Evolutionary conservation across 257 asterid species (phyloP), one percentile per base, ranked within the genome.

Genomic region (Handroanthus guayacan): DNA sequence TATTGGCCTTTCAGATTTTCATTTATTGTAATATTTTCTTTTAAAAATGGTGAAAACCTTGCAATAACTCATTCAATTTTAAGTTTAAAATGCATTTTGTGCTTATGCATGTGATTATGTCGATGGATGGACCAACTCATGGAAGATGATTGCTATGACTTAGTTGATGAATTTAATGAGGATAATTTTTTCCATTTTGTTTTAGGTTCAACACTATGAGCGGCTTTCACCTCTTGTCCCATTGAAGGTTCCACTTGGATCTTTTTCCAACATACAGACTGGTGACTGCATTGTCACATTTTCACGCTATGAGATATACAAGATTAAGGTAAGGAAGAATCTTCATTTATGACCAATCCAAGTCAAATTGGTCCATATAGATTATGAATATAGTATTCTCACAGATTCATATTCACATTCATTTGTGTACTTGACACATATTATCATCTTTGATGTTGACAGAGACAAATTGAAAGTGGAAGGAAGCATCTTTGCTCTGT

Each of bases 181-280:
- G 55, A 63, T 18, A 14, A 17, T 16, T 57, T 67, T 71, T 64
- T 78, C 48, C 20, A 61, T n/a, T 74, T 75, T 82, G 75, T 69
- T 77, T 62, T 83, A 95, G 99, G 90, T 95, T 85, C 84, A 87
- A 78, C 80, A 89, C 71, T 95, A 95, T 80, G 98, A 95, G 76
- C 89, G 99, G 81, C 97, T 95, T 87, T 95, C 97, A 16, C 98
- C 99, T 84, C 97, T 95, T 62, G 81, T 92, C 82, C 99, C 99
- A 9, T 76, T 82, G 77, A 81, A 79, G 80, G 87, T 67, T 79
- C 91, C 97, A 36, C 88, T 95, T 79, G 97, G 97, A 74, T 82
- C 94, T 7, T 88, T 82, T 83, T 84, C 97, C 66, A 84, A 89
- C 75, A 82, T 92, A 65, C 83, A 47, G 76, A 91, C 87, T 50